Percentiles rank a stretch among this genome's conserved stretches.
Conservation (phyloP, 1,139 yeast genomes). For the Lodderomyces parapsilosis region DNA sequence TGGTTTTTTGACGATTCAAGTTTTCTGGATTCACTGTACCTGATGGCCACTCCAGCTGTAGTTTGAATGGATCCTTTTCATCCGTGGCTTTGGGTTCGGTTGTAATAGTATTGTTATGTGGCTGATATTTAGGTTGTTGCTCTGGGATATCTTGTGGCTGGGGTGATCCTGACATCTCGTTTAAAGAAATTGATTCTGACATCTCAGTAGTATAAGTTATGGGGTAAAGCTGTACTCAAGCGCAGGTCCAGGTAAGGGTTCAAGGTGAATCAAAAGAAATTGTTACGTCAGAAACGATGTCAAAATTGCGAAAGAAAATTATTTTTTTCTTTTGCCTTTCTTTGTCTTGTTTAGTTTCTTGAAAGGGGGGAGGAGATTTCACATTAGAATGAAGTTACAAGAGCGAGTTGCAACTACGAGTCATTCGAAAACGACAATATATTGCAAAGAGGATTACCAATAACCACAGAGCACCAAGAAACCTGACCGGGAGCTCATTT, state of each 20-base stretch:
- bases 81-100: background rate
- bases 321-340: background rate
- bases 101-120: background rate
- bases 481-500: no score
- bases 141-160: background rate
- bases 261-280: background rate
- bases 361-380: background rate
- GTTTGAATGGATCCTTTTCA: background rate
- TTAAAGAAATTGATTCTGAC: background rate
- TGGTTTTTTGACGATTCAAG: background rate
- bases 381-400: no score
- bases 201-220: background rate
- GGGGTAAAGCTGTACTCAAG: background rate
- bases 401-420: no score
- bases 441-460: no score
- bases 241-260: background rate
- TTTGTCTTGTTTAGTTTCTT: background rate
- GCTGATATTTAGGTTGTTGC: conserved; percentile 2
- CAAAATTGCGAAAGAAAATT: background rate
- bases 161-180: background rate
- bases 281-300: background rate
- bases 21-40: background rate
- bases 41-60: background rate
- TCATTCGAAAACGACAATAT: no score
- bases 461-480: no score